A percentile compares a stretch with the other conserved stretches of the same genome.
Evolutionary conservation across 2,329 filamentous ascomycete species (phyloP).

Genomic region (Diaporthe longicolla): DNA sequence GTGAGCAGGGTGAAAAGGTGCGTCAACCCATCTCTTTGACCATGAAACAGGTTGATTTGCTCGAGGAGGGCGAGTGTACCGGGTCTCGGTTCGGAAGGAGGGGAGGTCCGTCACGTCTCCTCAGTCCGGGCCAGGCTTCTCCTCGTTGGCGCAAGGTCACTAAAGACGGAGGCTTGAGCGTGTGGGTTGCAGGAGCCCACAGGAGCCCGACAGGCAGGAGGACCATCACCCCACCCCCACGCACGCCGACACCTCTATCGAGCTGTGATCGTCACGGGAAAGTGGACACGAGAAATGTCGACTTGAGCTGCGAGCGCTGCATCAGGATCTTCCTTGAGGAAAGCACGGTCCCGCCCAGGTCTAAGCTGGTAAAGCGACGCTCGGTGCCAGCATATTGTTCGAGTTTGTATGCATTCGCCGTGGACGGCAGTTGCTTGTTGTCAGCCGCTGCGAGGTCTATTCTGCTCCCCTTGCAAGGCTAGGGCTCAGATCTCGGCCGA

Average conservation of each 20-base stretch:
- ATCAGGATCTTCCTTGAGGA: neutral
- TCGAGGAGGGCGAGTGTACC: neutral
- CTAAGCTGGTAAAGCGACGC: neutral
- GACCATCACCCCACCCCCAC: slow-evolving; percentile 1
- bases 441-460: neutral
- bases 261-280: slow-evolving; percentile 19
- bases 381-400: slow-evolving; percentile 16
- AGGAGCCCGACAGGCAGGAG: neutral
- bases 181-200: slow-evolving; percentile 29
- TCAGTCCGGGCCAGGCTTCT: neutral
- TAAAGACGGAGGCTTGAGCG: slow-evolving; percentile 1
- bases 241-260: slow-evolving; percentile 2
- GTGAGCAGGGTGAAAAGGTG: neutral
- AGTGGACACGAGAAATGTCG: neutral
- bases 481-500: slow-evolving; percentile 28
- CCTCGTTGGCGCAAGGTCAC: neutral
- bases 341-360: slow-evolving; percentile 24
- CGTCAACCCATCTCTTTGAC: neutral
- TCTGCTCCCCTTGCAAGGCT: slow-evolving; percentile 30
- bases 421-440: slow-evolving; percentile 30
- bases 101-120: neutral
- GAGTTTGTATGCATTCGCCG: slow-evolving; percentile 4
- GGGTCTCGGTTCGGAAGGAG: neutral
- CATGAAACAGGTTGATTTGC: neutral
- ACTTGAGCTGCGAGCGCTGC: slow-evolving; percentile 18